Evolutionary conservation across 1,284 basidiomycete species (phyloP).

Genomic region (Microbotryum saponariae): DNA sequence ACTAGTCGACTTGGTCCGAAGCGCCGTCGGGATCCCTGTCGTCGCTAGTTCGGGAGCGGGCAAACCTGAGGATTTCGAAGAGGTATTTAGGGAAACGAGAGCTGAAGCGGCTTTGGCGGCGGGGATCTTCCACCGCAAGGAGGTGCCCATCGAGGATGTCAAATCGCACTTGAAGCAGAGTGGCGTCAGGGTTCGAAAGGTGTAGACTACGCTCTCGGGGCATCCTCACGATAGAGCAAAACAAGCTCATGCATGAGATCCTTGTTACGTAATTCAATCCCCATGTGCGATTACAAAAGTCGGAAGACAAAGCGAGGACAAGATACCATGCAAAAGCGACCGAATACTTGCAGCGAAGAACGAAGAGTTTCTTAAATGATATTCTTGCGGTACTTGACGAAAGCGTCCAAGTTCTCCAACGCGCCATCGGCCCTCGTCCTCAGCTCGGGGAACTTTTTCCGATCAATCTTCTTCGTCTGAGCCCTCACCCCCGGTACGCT

Average conservation of each 20-base stretch:
- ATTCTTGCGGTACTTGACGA: constrained; percentile 70
- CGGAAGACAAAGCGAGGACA: background rate
- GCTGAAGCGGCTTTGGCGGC: constrained; percentile 93
- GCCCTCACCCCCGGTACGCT: constrained; percentile 55
- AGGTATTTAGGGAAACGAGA: constrained; percentile 69
- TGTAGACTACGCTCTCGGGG: background rate
- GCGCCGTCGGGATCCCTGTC: constrained; percentile 76
- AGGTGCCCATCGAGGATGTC: constrained; percentile 56
- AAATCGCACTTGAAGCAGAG: constrained; percentile 38
- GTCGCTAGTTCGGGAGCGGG: constrained; percentile 94
- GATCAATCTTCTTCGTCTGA: constrained; percentile 48
- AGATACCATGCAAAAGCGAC: background rate
- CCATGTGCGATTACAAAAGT: background rate
- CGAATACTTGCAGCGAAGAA: background rate
- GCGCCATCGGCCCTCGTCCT: constrained; percentile 47
- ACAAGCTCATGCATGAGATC: background rate
- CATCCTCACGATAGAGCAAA: background rate
- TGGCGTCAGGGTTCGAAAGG: constrained; percentile 21
- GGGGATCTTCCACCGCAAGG: constrained; percentile 90
- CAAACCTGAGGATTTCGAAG: constrained; percentile 67
- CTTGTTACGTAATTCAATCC: background rate
- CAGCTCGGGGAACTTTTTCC: constrained; percentile 44
- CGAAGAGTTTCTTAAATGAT: constrained; percentile 40
- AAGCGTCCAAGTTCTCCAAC: constrained; percentile 74
- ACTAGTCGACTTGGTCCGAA: constrained; percentile 66